These are phyloP conservation scores for Peribolospora kevripleyi DNA, from an alignment of 768 basidiomycete species.

Conservation along the genomic window DNA sequence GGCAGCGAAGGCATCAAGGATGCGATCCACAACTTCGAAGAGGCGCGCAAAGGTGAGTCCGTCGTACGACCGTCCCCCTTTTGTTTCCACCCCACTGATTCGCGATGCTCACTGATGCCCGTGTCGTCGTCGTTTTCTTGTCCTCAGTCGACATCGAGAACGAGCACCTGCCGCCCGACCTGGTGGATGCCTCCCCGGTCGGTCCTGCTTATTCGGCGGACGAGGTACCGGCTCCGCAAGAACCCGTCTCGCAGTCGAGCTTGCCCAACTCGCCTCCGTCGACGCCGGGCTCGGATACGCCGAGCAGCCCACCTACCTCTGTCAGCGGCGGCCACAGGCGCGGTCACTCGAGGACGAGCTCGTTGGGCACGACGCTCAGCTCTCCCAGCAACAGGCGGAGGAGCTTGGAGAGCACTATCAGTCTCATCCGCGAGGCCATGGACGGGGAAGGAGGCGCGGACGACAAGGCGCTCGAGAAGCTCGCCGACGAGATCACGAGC, in stretches of 20 bases:
- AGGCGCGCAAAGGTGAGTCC: constrained; percentile 28
- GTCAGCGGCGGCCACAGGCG: constrained; percentile 17
- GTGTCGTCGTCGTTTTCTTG: constrained; percentile 3
- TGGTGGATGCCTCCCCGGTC: constrained; percentile 37
- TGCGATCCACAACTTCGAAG: constrained; percentile 74
- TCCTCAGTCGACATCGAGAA: constrained; percentile 73
- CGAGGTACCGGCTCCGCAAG: constrained; percentile 12
- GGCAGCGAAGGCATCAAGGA: constrained; percentile 90
- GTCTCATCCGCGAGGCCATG: constrained; percentile 74
- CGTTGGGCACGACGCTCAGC: constrained; percentile 83
- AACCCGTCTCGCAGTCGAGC: constrained; percentile 16
- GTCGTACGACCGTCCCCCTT: constrained; percentile 29
- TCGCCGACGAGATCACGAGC: constrained; percentile 12
- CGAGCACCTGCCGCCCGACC: constrained; percentile 85
- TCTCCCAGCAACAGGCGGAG: constrained; percentile 76
- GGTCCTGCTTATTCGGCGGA: constrained; percentile 6
- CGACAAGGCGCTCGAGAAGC: constrained; percentile 4
- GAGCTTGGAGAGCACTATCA: constrained; percentile 85
- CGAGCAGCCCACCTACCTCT: constrained; percentile 11
- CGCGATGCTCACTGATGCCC: background rate
- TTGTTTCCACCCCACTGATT: background rate
- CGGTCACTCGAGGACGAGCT: constrained; percentile 48
- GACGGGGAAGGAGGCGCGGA: constrained; percentile 22
- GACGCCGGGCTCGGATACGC: constrained; percentile 16
- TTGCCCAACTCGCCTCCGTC: constrained; percentile 15